Evolutionary conservation across 2,329 filamentous ascomycete genomes (phyloP), one percentile per base, ranked within the genome.

Genomic region (Scedosporium aurantiacum): DNA sequence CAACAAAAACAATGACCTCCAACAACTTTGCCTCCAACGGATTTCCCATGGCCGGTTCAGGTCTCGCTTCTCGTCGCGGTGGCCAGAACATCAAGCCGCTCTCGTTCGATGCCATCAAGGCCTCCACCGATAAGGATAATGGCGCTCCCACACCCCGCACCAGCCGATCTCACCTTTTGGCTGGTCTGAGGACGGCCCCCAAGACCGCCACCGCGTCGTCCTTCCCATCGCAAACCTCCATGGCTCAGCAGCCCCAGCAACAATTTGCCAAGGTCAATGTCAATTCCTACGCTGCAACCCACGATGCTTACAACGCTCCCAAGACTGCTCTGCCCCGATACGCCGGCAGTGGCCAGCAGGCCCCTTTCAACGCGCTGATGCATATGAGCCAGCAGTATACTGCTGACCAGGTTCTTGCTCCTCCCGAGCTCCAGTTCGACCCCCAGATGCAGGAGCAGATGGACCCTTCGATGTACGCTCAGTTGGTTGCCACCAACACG

Each of bases 131-230:
- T 67, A 75, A 84, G 68, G 85, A 88, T 65, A 86, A 86, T 62
- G 82, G 85, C 62, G 81, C 84, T 61, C 85, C 89, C 7, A 96
- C 92, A 60, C 94, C 93, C 64, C 89, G 93, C 70, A 97, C 93
- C 61, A 96, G 91, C 75, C 90, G 94, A 66, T 95, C 91, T 65
- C 94, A 99, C 71, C 83, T 99, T 65, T 85, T 99, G 70, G 93
- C 93, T 64, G 93, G 93, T 62, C 82, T 99, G 64, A 86, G 94
- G 71, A 99, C 94, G 64, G 91, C 92, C 58, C 94, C 94, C 43
- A 97, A 96, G 80, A 92, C 89, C 57, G 82, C 85, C 32, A 82
- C 81, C n/a, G 84, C 86, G 21, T 82, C 86, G 45, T 87, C 85
- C 55, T 89, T 91, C 66, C 86, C 87, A 41, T 54, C 25, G 25